Percentiles rank a stretch among this genome's conserved stretches.
Conservation (phyloP, 176 grass and related monocot species). For the Neostapfia colusana region DNA sequence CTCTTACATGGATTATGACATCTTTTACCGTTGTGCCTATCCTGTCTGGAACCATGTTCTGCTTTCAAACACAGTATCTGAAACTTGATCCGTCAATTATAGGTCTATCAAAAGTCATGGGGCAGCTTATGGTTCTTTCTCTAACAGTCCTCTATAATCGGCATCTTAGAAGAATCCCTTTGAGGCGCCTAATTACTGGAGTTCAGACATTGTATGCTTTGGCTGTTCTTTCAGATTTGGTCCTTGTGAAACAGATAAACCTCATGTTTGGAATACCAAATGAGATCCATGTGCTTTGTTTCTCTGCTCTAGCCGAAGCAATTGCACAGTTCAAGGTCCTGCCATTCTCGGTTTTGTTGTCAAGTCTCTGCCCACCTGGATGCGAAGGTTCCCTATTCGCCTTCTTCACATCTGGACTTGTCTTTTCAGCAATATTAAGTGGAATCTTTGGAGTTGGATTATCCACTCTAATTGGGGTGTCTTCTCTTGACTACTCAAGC, state of each 20-base stretch:
- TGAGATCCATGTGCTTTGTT: constrained; percentile 63
- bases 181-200: constrained; percentile 55
- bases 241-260: constrained; percentile 82
- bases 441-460: constrained; percentile 70
- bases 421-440: constrained; percentile 72
- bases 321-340: constrained; percentile 89
- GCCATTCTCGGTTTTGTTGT: constrained; percentile 73
- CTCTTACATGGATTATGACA: constrained; percentile 78
- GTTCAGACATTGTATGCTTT: constrained; percentile 70
- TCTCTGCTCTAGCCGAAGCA: constrained; percentile 78
- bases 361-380: constrained; percentile 62
- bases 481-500: constrained; percentile 60
- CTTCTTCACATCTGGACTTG: constrained; percentile 76
- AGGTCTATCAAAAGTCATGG: constrained; percentile 78
- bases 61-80: constrained; percentile 76
- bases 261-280: constrained; percentile 74
- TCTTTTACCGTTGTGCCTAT: constrained; percentile 75
- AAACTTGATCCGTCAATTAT: constrained; percentile 80
- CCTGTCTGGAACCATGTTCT: constrained; percentile 84
- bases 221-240: constrained; percentile 61
- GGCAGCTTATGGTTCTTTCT: constrained; percentile 76
- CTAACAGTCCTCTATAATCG: constrained; percentile 63
- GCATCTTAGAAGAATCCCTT: constrained; percentile 58
- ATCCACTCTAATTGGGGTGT: constrained; percentile 63
- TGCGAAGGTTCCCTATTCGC: constrained; percentile 86